Conservation (phyloP, 352 stramenopile species). For the Phytophthora ohioensis region DNA sequence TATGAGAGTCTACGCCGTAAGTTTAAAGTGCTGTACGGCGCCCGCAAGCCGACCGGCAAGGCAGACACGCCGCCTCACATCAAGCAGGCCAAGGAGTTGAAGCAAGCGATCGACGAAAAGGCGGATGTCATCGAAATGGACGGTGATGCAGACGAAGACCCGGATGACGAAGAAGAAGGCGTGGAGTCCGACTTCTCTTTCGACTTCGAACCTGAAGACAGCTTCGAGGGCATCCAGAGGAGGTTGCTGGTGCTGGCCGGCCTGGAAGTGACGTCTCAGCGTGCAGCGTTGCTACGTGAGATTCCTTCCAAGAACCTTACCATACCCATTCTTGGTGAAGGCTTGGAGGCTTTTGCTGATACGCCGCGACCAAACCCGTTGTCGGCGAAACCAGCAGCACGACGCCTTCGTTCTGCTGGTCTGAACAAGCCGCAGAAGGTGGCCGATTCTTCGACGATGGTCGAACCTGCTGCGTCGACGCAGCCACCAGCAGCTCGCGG, state of each 20-base stretch:
- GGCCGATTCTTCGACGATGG: not conserved
- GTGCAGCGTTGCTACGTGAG: no score
- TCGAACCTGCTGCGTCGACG: not conserved
- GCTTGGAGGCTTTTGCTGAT: not conserved
- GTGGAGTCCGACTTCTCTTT: not conserved
- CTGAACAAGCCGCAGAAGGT: not conserved
- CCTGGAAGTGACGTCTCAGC: no score
- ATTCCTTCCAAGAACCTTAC: no score
- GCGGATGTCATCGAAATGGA: not conserved
- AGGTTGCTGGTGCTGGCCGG: no score
- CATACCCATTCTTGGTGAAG: not conserved
- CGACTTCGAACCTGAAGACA: not conserved
- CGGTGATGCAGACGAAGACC: not conserved
- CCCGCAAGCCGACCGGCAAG: not conserved
- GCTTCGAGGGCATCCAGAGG: no score
- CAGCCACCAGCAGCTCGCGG: no score
- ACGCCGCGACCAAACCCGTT: not conserved
- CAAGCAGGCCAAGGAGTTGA: not conserved
- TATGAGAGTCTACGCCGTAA: not conserved
- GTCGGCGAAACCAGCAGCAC: no score
- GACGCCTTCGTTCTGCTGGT: not conserved
- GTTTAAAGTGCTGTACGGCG: not conserved
- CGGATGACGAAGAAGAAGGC: not conserved
- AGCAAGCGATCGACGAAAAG: not conserved
- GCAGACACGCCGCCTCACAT: not conserved